Evolutionary conservation across 2,329 filamentous ascomycete species (phyloP), one percentile per base, ranked within the genome.

Genomic region (Echinosphaeria canescens): DNA sequence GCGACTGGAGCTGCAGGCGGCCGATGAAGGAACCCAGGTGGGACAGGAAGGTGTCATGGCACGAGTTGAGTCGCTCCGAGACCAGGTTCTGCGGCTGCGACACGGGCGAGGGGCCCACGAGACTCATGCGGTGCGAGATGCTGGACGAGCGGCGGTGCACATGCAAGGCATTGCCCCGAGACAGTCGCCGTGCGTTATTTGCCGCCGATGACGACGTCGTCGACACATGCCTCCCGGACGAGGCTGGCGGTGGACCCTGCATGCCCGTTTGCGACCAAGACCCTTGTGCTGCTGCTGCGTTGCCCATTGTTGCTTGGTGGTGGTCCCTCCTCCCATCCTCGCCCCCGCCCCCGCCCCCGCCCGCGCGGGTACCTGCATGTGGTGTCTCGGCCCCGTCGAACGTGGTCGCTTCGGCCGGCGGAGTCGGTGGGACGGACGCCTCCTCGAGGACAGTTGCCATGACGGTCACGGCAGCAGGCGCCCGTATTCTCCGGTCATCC

Each of bases 11-110:
- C 47, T 93, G 81, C 29, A 93, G 62, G 20, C 69, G 61, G 11
- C 88, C 88, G 43, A 95, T 85, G 45, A 95, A 92, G 4, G 81
- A 90, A 27, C 80, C 85, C 27, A 98, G 66, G 42, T 84, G 76
- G 5, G 84, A 88, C 28, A 98, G 55, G 41, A 95, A 92, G 6
- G 67, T 68, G 50, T 95, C 84, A 50, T 93, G 82, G 27, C 72
- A 76, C 26, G 64, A 58, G 39, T 70, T 75, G 26, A 95, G 62
- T 37, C 73, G 73, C 45, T 84, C 76, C 3, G 84, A 92, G 18
- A 88, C 79, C 31, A 93, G 59, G 39, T 78, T 75, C 32, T 71
- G 65, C 33, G 71, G 66, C 33, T 62, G 61, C 18, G 62, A 61
- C 19, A 62, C 53, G 22, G 67, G 59, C 24, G 72, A 67, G 16